Evolutionary conservation across 1,139 yeast genomes (phyloP), one percentile per base, ranked within the genome.

Genomic region (Nakaseomyces glabratus): DNA sequence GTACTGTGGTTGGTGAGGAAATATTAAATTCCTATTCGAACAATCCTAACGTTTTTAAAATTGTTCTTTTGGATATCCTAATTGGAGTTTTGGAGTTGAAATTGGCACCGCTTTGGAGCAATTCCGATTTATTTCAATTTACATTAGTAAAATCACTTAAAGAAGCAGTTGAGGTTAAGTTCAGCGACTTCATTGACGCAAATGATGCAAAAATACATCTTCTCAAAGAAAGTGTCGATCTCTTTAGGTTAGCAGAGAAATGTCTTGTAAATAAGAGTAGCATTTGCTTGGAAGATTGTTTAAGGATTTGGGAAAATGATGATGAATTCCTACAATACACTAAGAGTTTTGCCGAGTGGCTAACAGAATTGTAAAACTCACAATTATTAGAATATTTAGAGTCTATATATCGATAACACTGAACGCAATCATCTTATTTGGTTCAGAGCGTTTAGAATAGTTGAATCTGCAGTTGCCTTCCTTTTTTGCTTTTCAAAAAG

Each of bases 401-500:
- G n/a, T 4, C 16, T 15, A 17, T 24, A 24, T 11, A 23, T 24
- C 6, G 10, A 24, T 4, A 15, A 19, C 10, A 19, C 21, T 7
- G 10, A 21, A 20, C 14, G 22, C 10, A 16, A 25, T 55, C 57
- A 81, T 45, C 93, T 65, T 44, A 82, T 65, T 54, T 81, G 88
- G 69, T 74, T 79, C 48, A 82, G 81, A 3, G 93, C 85, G 60
- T 82, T 90, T 35, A 82, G 61, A 34, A 84, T 61, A 4, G 79
- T 82, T 14, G 85, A 75, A 28, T 57, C 58, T 16, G 77, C 75
- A 12, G 71, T 72, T 29, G 65, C 68, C 40, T 70, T 76, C 28
- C 66, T 61, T 51, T 72, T 76, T 41, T 70, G 74, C 57, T 80
- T 84, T 42, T 82, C 94, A 61, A 84, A 86, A 2, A 85, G 80